Conservation (phyloP, 2,329 filamentous ascomycete genomes). For the Lachnellula suecica region DNA sequence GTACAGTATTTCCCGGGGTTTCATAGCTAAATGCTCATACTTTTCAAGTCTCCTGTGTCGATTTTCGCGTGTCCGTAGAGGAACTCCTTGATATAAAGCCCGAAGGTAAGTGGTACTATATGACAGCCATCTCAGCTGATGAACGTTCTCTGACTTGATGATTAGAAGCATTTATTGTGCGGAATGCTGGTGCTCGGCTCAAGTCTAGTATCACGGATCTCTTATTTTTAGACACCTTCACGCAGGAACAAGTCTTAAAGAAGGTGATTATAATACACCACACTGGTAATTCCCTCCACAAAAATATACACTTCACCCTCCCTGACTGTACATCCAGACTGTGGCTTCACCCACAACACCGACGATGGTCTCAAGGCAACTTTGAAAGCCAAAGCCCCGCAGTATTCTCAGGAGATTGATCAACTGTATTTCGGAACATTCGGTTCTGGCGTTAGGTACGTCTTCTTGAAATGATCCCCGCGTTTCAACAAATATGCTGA, state of each 20-base stretch:
- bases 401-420: background rate
- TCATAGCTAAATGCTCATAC: background rate
- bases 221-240: background rate
- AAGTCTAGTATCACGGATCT: background rate
- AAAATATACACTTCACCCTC: background rate
- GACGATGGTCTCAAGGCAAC: background rate
- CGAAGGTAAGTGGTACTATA: background rate
- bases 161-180: constrained; percentile 5
- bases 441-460: constrained; percentile 2
- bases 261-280: constrained; percentile 6
- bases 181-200: constrained; percentile 1
- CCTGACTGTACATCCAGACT: background rate
- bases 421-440: constrained; percentile 3
- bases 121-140: background rate
- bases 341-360: constrained; percentile 5
- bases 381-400: background rate
- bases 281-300: constrained; percentile 1
- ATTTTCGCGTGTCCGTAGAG: constrained; percentile 3
- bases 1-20: background rate
- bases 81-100: constrained; percentile 3
- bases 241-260: background rate
- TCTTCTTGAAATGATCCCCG: background rate
- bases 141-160: background rate
- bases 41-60: constrained; percentile 3
- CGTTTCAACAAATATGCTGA: background rate